Percentiles rank a stretch among this genome's conserved stretches.
phyloP scores from a whole-genome alignment of 352 stramenopile species.

The Globisporangium emineosum region DNA sequence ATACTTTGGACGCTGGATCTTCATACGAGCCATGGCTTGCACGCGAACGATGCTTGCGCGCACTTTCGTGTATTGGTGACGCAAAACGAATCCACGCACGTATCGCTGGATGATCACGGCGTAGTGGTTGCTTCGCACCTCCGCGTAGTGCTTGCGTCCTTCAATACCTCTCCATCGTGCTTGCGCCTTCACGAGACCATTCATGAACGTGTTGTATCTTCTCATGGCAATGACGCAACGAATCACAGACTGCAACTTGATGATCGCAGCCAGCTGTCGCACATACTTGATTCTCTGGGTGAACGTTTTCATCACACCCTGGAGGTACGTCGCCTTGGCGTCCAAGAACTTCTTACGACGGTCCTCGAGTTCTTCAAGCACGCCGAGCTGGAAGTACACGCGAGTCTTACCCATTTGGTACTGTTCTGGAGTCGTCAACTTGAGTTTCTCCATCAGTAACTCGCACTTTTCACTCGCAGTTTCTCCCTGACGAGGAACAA shows the following conservation, averaged over 20 bases:
- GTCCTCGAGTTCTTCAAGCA: constrained; percentile 85
- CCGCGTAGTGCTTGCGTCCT: constrained; percentile 55
- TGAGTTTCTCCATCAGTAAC: constrained; percentile 78
- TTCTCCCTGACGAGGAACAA: constrained; percentile 60
- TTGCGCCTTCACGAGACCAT: constrained; percentile 56
- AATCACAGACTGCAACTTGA: constrained; percentile 82
- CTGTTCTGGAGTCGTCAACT: constrained; percentile 62
- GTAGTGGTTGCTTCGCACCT: constrained; percentile 81
- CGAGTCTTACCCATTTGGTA: constrained; percentile 86
- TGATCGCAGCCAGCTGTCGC: constrained; percentile 67
- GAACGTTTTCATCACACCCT: constrained; percentile 79
- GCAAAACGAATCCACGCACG: constrained; percentile 66
- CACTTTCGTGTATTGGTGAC: constrained; percentile 60
- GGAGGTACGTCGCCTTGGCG: constrained; percentile 71
- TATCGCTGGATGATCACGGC: constrained; percentile 85
- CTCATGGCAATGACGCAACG: constrained; percentile 82
- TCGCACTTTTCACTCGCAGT: constrained; percentile 65
- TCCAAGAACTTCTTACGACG: constrained; percentile 84
- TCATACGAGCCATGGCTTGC: constrained; percentile 80
- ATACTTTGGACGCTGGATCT: constrained; percentile 77
- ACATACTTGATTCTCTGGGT: constrained; percentile 75
- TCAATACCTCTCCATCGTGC: constrained; percentile 71
- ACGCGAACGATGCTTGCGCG: constrained; percentile 71
- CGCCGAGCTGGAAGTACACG: constrained; percentile 86
- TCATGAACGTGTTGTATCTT: constrained; percentile 81